Conservation (phyloP, 2,329 filamentous ascomycete genomes). For the Pyrenochaeta sp. region DNA sequence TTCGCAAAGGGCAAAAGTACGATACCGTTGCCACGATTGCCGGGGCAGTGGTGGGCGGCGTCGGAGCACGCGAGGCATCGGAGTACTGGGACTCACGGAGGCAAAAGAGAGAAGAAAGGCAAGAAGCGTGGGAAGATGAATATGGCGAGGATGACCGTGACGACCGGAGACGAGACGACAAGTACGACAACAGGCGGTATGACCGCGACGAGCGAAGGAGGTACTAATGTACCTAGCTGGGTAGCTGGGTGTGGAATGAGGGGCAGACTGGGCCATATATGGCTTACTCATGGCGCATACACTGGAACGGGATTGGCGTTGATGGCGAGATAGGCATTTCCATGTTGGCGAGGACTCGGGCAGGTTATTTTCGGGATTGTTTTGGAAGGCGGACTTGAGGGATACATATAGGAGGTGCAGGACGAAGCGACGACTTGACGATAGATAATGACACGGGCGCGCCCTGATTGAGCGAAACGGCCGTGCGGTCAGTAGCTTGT, state of each 20-base stretch:
- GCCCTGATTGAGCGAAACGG: constrained; percentile 14
- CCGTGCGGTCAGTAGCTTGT: constrained; percentile 1
- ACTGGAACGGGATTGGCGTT: background rate
- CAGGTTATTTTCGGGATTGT: background rate
- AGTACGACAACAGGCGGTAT: background rate
- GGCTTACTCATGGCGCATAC: constrained; percentile 1
- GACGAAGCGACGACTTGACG: too few species aligned
- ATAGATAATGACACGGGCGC: constrained; percentile 3
- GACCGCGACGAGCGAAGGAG: constrained; percentile 3
- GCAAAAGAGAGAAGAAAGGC: constrained; percentile 9
- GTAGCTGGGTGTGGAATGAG: too few species aligned
- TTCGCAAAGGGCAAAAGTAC: constrained; percentile 34
- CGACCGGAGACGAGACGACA: constrained; percentile 12
- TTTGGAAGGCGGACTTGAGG: background rate
- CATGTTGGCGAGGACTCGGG: background rate
- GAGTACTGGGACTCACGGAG: constrained; percentile 29
- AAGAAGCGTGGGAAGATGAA: constrained; percentile 16
- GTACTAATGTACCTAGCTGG: too few species aligned
- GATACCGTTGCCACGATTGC: constrained; percentile 41
- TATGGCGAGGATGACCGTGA: constrained; percentile 21
- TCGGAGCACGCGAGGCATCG: constrained; percentile 38
- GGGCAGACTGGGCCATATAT: too few species aligned
- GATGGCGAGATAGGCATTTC: background rate
- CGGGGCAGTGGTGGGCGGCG: constrained; percentile 45
- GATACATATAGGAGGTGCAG: too few species aligned